Percentiles rank a stretch among this genome's conserved stretches.
Evolutionary conservation across 2,329 filamentous ascomycete species (phyloP).

Genomic region (Pleoardoris graminearum): DNA sequence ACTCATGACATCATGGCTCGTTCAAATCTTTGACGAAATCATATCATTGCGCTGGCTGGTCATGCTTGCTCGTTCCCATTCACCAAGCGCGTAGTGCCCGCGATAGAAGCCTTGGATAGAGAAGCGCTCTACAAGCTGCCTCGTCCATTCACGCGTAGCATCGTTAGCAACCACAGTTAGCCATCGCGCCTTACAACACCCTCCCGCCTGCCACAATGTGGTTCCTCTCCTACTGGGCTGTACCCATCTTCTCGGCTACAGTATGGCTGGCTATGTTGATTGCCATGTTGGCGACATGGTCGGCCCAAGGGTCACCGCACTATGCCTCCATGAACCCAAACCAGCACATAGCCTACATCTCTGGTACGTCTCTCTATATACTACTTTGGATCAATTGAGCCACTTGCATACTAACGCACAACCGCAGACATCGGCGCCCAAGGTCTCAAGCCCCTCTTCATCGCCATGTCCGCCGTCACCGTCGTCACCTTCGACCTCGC

Average conservation of each 20-base stretch:
- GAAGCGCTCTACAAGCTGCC: not conserved
- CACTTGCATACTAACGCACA: conserved; percentile 39
- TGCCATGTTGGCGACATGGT: conserved; percentile 72
- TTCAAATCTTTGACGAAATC: conserved; percentile 7
- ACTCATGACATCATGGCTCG: not conserved
- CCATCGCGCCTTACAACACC: not conserved
- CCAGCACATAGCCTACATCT: conserved; percentile 73
- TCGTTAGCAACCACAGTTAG: no score
- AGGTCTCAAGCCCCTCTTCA: conserved; percentile 75
- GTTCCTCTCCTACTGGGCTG: conserved; percentile 58
- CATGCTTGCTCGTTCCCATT: not conserved
- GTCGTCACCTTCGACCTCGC: conserved; percentile 79
- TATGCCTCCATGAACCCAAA: conserved; percentile 63
- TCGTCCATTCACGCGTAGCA: no score
- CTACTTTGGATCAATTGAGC: no score
- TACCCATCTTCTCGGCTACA: conserved; percentile 68
- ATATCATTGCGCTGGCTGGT: not conserved
- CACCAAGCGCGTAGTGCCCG: not conserved
- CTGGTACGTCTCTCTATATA: conserved; percentile 59
- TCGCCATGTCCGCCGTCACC: conserved; percentile 70
- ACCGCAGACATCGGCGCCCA: conserved; percentile 59
- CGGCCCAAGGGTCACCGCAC: conserved; percentile 57
- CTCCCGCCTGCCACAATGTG: conserved; percentile 28
- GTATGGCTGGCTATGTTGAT: conserved; percentile 63
- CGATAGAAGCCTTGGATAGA: not conserved